Evolutionary conservation across 148 eudicot genomes (phyloP).

Genomic region (Chenopodium berlandieri): DNA sequence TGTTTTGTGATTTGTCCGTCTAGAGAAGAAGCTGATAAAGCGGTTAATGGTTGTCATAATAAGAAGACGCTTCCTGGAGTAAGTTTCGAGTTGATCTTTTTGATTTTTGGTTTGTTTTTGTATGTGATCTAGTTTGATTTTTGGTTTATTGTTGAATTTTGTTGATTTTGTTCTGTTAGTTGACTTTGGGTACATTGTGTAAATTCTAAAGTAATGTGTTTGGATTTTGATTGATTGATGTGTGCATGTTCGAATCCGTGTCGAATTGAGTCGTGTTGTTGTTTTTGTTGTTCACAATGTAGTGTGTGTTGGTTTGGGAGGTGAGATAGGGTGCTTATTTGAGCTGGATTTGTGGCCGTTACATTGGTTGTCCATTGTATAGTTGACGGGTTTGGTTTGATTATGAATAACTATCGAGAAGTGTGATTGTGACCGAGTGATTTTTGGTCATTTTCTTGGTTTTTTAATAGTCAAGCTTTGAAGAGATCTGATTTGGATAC

Average conservation of each 20-base stretch:
- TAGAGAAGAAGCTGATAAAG: constrained; percentile 91
- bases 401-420: not conserved
- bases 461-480: not conserved
- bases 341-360: constrained; percentile 3
- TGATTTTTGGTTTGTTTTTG: constrained; percentile 1
- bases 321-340: not conserved
- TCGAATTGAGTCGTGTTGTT: not conserved
- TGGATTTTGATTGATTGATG: not conserved
- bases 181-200: constrained; percentile 20
- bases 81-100: constrained; percentile 27
- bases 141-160: not conserved
- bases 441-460: not conserved
- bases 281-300: constrained; percentile 3
- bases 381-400: not conserved
- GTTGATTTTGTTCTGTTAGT: not conserved
- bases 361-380: not conserved
- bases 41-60: constrained; percentile 73
- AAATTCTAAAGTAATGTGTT: not conserved
- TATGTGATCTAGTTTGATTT: not conserved
- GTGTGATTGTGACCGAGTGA: not conserved
- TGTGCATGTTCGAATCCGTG: not conserved
- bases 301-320: not conserved
- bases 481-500: not conserved
- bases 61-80: constrained; percentile 94
- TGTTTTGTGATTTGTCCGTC: constrained; percentile 91